These are phyloP conservation scores for Citrus mangshanensis DNA, from an alignment of 345 rosid species.

Conservation along the genomic window DNA sequence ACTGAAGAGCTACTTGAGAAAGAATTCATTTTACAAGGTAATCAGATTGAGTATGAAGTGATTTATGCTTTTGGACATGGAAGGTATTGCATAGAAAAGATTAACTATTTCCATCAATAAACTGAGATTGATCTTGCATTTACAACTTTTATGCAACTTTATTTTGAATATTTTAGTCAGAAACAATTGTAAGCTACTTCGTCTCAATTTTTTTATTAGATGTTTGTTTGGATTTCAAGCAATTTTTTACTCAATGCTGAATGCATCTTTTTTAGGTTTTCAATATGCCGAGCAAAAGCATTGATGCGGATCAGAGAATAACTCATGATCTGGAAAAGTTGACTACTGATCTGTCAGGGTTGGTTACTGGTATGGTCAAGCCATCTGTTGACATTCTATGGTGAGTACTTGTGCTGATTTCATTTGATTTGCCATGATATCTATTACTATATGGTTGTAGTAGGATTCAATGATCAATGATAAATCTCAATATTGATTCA, in stretches of 20 bases:
- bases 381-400: conserved; percentile 94
- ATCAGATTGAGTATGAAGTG: conserved; percentile 14
- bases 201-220: neutral
- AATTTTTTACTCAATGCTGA: conserved; percentile 3
- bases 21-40: conserved; percentile 98
- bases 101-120: neutral
- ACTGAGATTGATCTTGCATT: neutral
- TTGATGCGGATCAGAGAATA: conserved; percentile 97
- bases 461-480: conserved; percentile 14
- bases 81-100: neutral
- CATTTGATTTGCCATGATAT: neutral
- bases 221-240: neutral
- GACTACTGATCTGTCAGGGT: conserved; percentile 77
- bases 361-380: conserved; percentile 98
- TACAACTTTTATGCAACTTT: neutral
- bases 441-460: conserved; percentile 9
- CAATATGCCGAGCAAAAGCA: conserved; percentile 75
- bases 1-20: conserved; percentile 78
- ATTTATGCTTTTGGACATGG: conserved; percentile 1
- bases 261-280: conserved; percentile 55
- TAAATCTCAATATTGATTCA: conserved; percentile 16
- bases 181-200: neutral
- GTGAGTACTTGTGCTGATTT: conserved; percentile 42
- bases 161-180: neutral
- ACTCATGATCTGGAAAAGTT: conserved; percentile 93